Evolutionary conservation across 2,329 filamentous ascomycete genomes (phyloP).

Genomic region (Apiospora malaysiana): DNA sequence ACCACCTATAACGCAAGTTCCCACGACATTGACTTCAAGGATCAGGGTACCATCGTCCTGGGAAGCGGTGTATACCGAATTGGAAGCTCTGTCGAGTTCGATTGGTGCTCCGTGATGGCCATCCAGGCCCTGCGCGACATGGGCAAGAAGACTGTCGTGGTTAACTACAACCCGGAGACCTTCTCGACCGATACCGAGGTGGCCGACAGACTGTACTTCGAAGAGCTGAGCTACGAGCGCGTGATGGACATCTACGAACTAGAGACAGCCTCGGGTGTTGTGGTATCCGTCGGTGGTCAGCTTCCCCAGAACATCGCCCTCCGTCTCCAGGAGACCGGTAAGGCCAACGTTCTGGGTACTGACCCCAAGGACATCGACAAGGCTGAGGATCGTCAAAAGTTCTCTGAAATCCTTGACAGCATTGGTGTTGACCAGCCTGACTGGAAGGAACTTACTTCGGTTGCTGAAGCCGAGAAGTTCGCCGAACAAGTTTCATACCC

Average conservation of each 20-base stretch:
- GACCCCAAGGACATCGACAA: constrained; percentile 95
- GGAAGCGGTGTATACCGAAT: constrained; percentile 98
- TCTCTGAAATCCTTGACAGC: constrained; percentile 95
- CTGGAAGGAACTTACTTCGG: constrained; percentile 96
- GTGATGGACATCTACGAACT: constrained; percentile 99
- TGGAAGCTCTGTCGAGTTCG: constrained; percentile 96
- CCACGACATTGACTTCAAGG: constrained; percentile 92
- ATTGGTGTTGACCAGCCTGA: constrained; percentile 96
- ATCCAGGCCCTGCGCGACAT: constrained; percentile 82
- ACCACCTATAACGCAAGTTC: constrained; percentile 96
- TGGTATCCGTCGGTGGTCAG: constrained; percentile 95
- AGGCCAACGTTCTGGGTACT: constrained; percentile 90
- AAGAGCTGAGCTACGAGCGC: constrained; percentile 94
- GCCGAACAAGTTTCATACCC: constrained; percentile 87
- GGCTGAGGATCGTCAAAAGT: constrained; percentile 97
- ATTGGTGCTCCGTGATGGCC: constrained; percentile 96
- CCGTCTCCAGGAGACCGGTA: constrained; percentile 87
- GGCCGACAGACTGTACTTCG: constrained; percentile 93
- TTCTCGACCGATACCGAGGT: constrained; percentile 84
- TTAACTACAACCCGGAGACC: constrained; percentile 90
- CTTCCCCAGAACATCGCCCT: constrained; percentile 97
- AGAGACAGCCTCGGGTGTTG: constrained; percentile 82
- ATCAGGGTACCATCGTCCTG: constrained; percentile 87
- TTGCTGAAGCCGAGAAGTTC: constrained; percentile 85
- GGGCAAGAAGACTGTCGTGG: constrained; percentile 98